Percentiles rank a stretch among this genome's conserved stretches.
Conservation (phyloP, 495 filamentous ascomycete species). For the Staphylotrichum longicolle region DNA sequence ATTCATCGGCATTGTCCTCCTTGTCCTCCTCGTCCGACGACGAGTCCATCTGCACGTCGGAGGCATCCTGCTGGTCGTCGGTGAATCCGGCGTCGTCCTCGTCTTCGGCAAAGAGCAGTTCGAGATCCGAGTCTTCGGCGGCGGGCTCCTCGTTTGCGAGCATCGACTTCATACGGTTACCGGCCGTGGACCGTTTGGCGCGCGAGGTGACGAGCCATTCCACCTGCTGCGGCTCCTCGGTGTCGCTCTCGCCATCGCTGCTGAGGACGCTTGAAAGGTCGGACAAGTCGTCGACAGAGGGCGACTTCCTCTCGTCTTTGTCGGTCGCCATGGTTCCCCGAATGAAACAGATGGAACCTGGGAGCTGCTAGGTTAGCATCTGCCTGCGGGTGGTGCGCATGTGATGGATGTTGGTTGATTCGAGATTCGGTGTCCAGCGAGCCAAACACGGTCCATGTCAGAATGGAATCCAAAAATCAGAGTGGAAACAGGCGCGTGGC, state of each 20-base stretch:
- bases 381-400: not conserved
- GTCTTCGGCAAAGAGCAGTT: constrained; percentile 79
- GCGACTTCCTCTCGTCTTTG: constrained; percentile 27
- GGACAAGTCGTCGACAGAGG: constrained; percentile 31
- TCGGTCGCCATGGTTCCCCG: constrained; percentile 26
- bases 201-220: constrained; percentile 78
- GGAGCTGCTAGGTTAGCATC: not conserved
- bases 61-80: constrained; percentile 64
- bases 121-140: constrained; percentile 62
- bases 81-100: constrained; percentile 81
- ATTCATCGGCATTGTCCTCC: constrained; percentile 65
- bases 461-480: not conserved
- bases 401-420: not conserved
- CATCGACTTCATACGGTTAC: constrained; percentile 77
- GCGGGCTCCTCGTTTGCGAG: constrained; percentile 69
- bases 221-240: constrained; percentile 38
- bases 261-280: constrained; percentile 21
- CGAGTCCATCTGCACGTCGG: constrained; percentile 77
- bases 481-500: constrained; percentile 4
- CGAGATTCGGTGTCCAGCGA: constrained; percentile 6
- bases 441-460: not conserved
- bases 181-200: constrained; percentile 78
- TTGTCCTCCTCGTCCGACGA: constrained; percentile 81
- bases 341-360: not conserved
- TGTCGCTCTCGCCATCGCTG: constrained; percentile 31